phyloP scores from a whole-genome alignment of 225 moss, liverwort and hornwort genomes.

The Straminergon stramineum region DNA sequence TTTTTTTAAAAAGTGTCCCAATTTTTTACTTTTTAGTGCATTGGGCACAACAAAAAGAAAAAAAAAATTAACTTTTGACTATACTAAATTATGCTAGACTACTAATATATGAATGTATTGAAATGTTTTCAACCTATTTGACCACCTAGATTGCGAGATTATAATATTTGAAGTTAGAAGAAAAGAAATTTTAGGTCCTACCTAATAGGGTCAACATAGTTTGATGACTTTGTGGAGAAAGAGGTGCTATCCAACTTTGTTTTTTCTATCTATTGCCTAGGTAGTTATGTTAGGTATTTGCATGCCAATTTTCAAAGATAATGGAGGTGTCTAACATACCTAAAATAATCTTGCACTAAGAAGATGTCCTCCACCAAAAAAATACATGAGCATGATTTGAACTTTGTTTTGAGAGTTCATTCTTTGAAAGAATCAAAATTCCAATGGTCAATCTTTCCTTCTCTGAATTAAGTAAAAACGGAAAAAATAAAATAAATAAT shows the following conservation, averaged over 20 bases:
- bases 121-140: neutral
- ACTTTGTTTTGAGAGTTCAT: neutral
- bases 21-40: neutral
- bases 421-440: neutral
- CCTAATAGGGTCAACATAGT: rapidly evolving
- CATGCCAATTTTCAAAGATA: neutral
- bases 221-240: no score
- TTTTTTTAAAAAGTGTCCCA: neutral
- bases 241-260: neutral
- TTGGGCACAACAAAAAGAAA: neutral
- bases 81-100: neutral
- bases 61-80: neutral
- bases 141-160: neutral
- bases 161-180: neutral
- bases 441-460: neutral
- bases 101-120: neutral
- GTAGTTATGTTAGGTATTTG: neutral
- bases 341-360: neutral
- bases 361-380: rapidly evolving
- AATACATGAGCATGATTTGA: neutral
- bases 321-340: neutral
- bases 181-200: neutral
- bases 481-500: no score
- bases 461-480: neutral
- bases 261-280: rapidly evolving